Evolutionary conservation across 768 basidiomycete species (phyloP).

Genomic region (Macrolepiota dolichaula): DNA sequence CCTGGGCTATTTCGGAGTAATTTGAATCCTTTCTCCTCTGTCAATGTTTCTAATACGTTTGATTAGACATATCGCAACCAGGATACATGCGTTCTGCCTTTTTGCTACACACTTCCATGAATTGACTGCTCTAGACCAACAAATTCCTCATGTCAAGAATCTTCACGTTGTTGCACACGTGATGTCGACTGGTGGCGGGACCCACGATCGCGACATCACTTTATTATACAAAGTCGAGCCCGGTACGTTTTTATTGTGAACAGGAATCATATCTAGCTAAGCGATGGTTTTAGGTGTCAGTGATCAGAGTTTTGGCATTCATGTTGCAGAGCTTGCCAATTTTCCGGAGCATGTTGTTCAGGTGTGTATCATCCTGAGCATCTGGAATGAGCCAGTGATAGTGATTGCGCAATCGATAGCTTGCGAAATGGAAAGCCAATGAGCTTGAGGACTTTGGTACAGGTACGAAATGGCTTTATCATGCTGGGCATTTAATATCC

Average conservation of each 20-base stretch:
- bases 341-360: slow-evolving; percentile 94
- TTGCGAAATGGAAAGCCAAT: slow-evolving; percentile 87
- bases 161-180: slow-evolving; percentile 96
- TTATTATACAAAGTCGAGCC: slow-evolving; percentile 92
- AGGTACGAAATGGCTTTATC: not conserved
- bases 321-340: slow-evolving; percentile 95
- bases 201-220: slow-evolving; percentile 73
- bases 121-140: slow-evolving; percentile 86
- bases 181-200: slow-evolving; percentile 69
- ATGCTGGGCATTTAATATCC: not conserved
- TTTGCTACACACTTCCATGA: slow-evolving; percentile 99
- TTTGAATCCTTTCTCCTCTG: slow-evolving; percentile 17
- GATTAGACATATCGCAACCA: slow-evolving; percentile 83
- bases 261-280: not conserved
- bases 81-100: slow-evolving; percentile 90
- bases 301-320: slow-evolving; percentile 98
- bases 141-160: slow-evolving; percentile 86
- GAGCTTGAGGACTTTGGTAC: slow-evolving; percentile 83
- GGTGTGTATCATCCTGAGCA: slow-evolving; percentile 18
- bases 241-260: slow-evolving; percentile 43
- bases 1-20: slow-evolving; percentile 98
- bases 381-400: not conserved
- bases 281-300: slow-evolving; percentile 63
- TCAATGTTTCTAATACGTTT: not conserved
- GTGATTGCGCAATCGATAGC: slow-evolving; percentile 34